Evolutionary conservation across 2,329 filamentous ascomycete genomes (phyloP).

Genomic region (Alternaria sp.): DNA sequence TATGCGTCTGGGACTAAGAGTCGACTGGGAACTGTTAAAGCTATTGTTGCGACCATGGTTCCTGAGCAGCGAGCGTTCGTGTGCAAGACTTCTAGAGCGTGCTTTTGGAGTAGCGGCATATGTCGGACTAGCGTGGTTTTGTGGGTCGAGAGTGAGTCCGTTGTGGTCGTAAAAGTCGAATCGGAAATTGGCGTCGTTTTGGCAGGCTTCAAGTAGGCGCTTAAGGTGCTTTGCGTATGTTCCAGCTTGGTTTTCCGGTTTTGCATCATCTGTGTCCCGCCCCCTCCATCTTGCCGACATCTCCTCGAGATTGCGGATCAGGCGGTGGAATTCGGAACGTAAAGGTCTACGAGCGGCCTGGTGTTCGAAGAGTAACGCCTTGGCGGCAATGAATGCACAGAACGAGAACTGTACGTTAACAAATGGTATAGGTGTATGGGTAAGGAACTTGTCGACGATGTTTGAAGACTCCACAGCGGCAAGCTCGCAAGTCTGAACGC

Average conservation of each 20-base stretch:
- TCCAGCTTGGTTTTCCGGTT: constrained; percentile 32
- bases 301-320: constrained; percentile 37
- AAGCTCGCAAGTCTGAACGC: constrained; percentile 44
- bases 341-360: constrained; percentile 28
- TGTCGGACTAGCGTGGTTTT: constrained; percentile 27
- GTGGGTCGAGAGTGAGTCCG: constrained; percentile 27
- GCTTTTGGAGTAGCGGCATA: constrained; percentile 27
- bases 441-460: constrained; percentile 45
- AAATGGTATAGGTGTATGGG: constrained; percentile 40
- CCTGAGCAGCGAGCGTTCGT: constrained; percentile 2
- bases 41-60: constrained; percentile 23
- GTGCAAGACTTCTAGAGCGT: constrained; percentile 15
- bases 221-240: constrained; percentile 39
- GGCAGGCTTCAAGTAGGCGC: constrained; percentile 29
- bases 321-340: constrained; percentile 34
- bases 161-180: constrained; percentile 47
- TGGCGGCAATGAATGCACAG: constrained; percentile 44
- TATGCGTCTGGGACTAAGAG: constrained; percentile 22
- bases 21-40: constrained; percentile 23
- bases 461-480: constrained; percentile 45
- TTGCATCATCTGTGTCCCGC: neutral
- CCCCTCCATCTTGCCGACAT: constrained; percentile 40
- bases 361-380: constrained; percentile 41
- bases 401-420: constrained; percentile 47
- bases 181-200: constrained; percentile 28